phyloP scores from a whole-genome alignment of 768 basidiomycete genomes.

The Kwoniella sp. region DNA sequence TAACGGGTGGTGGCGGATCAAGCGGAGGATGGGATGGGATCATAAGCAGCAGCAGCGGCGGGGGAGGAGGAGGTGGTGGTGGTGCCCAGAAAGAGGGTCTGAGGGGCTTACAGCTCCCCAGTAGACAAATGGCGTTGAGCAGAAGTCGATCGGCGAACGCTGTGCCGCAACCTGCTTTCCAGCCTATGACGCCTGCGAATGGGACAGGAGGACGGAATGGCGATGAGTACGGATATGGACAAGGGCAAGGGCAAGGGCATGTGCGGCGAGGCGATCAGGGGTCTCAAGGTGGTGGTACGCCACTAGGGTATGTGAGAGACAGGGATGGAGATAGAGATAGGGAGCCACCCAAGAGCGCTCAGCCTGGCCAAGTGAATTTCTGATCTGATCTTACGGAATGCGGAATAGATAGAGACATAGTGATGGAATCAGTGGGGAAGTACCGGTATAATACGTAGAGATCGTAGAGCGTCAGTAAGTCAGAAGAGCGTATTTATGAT shows the following conservation, averaged over 20 bases:
- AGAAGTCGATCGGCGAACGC: conserved; percentile 23
- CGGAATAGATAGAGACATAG: neutral
- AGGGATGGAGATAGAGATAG: neutral
- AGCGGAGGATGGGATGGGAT: conserved; percentile 1
- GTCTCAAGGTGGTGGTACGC: neutral
- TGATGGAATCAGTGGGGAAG: neutral
- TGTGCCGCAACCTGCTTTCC: neutral
- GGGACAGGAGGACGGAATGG: neutral
- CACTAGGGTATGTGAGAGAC: neutral
- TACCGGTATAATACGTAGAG: no score
- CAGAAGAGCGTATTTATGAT: neutral
- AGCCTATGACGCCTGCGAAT: neutral
- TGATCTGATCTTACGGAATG: neutral
- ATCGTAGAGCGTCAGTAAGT: neutral
- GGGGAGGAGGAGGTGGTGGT: neutral
- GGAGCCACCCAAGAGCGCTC: conserved; percentile 10
- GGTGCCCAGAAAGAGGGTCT: conserved; percentile 33
- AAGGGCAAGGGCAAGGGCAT: neutral
- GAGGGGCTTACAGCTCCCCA: conserved; percentile 43
- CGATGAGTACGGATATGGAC: neutral
- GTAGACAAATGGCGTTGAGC: conserved; percentile 34
- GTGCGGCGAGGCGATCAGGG: neutral
- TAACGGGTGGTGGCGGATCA: neutral
- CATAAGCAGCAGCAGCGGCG: neutral
- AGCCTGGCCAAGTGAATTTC: conserved; percentile 1